phyloP scores from a whole-genome alignment of 495 filamentous ascomycete species.

The Penicillium bovifimosum region DNA sequence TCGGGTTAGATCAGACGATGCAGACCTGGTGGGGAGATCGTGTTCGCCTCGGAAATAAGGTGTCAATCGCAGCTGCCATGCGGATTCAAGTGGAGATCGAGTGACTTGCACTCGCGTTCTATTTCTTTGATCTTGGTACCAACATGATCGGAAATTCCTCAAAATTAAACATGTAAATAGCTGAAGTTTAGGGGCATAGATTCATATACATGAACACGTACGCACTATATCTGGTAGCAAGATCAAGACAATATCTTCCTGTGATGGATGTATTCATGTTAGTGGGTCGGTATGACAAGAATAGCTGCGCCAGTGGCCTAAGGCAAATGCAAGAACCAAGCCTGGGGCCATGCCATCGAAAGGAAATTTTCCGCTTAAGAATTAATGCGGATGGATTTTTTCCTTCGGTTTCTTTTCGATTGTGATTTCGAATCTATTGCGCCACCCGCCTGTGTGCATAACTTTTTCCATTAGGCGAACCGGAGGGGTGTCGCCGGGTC shows the following conservation, averaged over 20 bases:
- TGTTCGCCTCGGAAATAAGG: background rate
- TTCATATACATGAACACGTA: background rate
- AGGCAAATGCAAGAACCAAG: background rate
- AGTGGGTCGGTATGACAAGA: background rate
- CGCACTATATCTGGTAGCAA: background rate
- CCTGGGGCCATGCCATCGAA: too few species aligned
- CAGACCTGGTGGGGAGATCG: too few species aligned
- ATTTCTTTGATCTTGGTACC: background rate
- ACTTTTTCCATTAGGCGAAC: too few species aligned
- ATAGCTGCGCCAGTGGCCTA: background rate
- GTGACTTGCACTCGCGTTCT: background rate
- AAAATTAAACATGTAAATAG: background rate
- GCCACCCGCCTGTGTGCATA: too few species aligned
- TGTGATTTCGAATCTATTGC: too few species aligned
- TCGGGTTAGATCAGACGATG: background rate
- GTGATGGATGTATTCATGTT: background rate
- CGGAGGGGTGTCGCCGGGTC: too few species aligned
- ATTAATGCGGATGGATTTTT: background rate
- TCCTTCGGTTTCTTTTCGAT: too few species aligned
- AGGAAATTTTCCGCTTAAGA: constrained; percentile 1
- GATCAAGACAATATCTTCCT: background rate
- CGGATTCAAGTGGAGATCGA: background rate
- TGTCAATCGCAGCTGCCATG: background rate
- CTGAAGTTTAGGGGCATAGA: background rate
- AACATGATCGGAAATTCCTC: background rate